Percentiles rank a stretch among this genome's conserved stretches.
phyloP scores from a whole-genome alignment of 306 rosid species.

The Ziziphus jujuba region DNA sequence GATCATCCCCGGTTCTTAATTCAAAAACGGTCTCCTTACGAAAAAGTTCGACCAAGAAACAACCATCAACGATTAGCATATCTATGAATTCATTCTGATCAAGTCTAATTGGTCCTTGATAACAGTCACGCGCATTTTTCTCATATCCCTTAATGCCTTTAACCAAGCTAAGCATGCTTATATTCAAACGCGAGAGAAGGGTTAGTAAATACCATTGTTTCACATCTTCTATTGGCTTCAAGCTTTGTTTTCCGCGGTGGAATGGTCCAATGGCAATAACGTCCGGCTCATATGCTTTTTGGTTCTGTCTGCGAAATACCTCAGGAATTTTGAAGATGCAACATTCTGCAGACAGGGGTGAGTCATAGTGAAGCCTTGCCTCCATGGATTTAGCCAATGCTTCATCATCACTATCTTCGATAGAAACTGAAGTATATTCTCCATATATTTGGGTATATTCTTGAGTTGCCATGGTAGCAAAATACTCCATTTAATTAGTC shows the following conservation, averaged over 20 bases:
- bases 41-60: conserved; percentile 28
- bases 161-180: neutral
- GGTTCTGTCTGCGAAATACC: neutral
- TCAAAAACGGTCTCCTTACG: too few relatives aligned
- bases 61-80: conserved; percentile 36
- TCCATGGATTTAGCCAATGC: neutral
- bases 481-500: too few relatives aligned
- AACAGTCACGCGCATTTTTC: neutral
- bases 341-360: neutral
- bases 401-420: neutral
- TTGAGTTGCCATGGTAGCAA: too few relatives aligned
- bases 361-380: neutral
- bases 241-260: neutral
- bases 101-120: neutral
- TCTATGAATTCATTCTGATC: neutral
- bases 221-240: conserved; percentile 2
- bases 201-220: conserved; percentile 1
- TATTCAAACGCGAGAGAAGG: neutral
- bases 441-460: too few relatives aligned
- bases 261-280: conserved; percentile 23
- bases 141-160: neutral
- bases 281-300: conserved; percentile 1
- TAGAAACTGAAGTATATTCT: neutral
- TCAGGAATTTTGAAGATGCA: conserved; percentile 28
- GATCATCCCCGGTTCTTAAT: too few relatives aligned